phyloP scores from a whole-genome alignment of 1,139 yeast genomes.

The Ogataea hybrid region DNA sequence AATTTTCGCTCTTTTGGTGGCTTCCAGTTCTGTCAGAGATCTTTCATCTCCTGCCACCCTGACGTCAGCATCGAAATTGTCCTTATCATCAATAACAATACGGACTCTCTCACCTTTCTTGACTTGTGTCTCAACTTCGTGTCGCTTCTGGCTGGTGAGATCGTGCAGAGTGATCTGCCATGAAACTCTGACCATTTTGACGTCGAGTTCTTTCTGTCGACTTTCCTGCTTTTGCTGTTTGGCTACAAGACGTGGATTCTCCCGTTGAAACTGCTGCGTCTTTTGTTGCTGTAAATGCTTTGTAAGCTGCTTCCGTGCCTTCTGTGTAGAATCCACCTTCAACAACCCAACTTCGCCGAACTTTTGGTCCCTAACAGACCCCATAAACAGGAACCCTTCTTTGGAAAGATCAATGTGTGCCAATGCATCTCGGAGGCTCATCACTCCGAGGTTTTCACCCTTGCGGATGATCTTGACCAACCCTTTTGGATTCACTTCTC shows the following conservation, averaged over 20 bases:
- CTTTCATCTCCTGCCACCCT: slow-evolving; percentile 7
- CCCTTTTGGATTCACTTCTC: slow-evolving; percentile 18
- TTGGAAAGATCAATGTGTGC: slow-evolving; percentile 20
- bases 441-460: slow-evolving; percentile 16
- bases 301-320: slow-evolving; percentile 38
- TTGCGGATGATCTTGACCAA: slow-evolving; percentile 19
- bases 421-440: slow-evolving; percentile 15
- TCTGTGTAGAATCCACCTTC: slow-evolving; percentile 34
- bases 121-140: slow-evolving; percentile 39
- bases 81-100: slow-evolving; percentile 36
- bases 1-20: slow-evolving; percentile 22
- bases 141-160: slow-evolving; percentile 40
- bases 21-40: slow-evolving; percentile 25
- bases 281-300: slow-evolving; percentile 34
- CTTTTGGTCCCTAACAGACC: slow-evolving; percentile 7
- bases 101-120: slow-evolving; percentile 38
- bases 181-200: slow-evolving; percentile 40
- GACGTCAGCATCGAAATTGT: slow-evolving; percentile 20
- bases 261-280: slow-evolving; percentile 15
- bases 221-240: slow-evolving; percentile 19
- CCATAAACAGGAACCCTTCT: slow-evolving; percentile 24
- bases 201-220: slow-evolving; percentile 27
- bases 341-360: slow-evolving; percentile 32
- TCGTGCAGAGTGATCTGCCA: slow-evolving; percentile 46
- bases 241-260: slow-evolving; percentile 16